Evolutionary conservation across 306 rosid genomes (phyloP).

Genomic region (Myrica gale): DNA sequence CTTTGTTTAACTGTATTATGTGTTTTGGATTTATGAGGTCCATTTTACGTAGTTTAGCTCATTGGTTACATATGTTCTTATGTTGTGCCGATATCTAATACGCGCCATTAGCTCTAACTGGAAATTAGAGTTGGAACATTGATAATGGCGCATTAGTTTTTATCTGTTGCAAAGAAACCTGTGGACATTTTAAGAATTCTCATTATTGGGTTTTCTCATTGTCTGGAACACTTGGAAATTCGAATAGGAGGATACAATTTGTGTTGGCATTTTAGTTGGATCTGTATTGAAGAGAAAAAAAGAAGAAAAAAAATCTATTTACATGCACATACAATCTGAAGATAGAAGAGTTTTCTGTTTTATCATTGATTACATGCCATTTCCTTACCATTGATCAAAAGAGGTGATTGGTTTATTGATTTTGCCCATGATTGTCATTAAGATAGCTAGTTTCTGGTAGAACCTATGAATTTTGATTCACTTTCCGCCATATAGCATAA

Average conservation of each 20-base stretch:
- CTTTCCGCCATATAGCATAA: not conserved
- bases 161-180: conserved; percentile 8
- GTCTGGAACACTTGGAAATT: not conserved
- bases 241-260: not conserved
- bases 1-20: conserved; percentile 25
- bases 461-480: not conserved
- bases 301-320: not conserved
- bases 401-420: not conserved
- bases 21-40: conserved; percentile 32
- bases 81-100: not conserved
- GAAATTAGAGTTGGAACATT: conserved; percentile 5
- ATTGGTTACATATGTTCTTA: not conserved
- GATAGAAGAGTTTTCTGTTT: not conserved
- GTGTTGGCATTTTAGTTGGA: not conserved
- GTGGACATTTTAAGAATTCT: not conserved
- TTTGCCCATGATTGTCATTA: not conserved
- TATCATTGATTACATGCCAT: not conserved
- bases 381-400: not conserved
- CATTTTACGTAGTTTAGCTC: conserved; percentile 9
- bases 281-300: not conserved
- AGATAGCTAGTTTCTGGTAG: not conserved
- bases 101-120: not conserved
- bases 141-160: not conserved
- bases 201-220: not conserved
- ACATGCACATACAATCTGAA: not conserved